Evolutionary conservation across 2,329 filamentous ascomycete genomes (phyloP).

Genomic region (Ophiocordyceps sinensis): DNA sequence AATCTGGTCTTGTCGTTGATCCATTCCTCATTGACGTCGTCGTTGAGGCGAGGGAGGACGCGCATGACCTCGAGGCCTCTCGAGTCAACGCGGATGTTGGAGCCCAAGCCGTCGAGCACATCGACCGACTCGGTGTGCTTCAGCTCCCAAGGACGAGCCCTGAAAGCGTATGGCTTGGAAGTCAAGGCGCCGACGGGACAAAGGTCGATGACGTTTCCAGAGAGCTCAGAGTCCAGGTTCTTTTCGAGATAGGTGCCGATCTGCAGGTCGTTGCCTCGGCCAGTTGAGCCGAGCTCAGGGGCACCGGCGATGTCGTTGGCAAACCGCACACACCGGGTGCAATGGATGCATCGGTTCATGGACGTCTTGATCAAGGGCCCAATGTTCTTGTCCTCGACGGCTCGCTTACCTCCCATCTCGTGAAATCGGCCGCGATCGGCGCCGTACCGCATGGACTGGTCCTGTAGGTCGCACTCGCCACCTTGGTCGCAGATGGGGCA

Average conservation of each 20-base stretch:
- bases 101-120: constrained; percentile 82
- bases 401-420: constrained; percentile 89
- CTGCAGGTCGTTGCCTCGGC: constrained; percentile 92
- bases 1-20: constrained; percentile 98
- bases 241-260: constrained; percentile 96
- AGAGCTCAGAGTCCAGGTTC: constrained; percentile 87
- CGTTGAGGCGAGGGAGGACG: constrained; percentile 80
- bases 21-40: constrained; percentile 99
- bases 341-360: constrained; percentile 99
- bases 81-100: constrained; percentile 87
- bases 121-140: constrained; percentile 94
- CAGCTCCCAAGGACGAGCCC: constrained; percentile 90
- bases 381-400: constrained; percentile 98
- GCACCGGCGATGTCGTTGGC: constrained; percentile 95
- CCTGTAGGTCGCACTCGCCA: constrained; percentile 96
- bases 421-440: constrained; percentile 94
- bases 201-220: constrained; percentile 93
- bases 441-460: constrained; percentile 98
- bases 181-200: constrained; percentile 95
- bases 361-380: constrained; percentile 97
- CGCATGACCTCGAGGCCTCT: constrained; percentile 95
- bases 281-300: constrained; percentile 84
- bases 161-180: constrained; percentile 96
- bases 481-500: constrained; percentile 98
- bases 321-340: constrained; percentile 94